These are phyloP conservation scores for Friedmanniomyces simplex DNA, from an alignment of 495 filamentous ascomycete genomes.

Conservation along the genomic window DNA sequence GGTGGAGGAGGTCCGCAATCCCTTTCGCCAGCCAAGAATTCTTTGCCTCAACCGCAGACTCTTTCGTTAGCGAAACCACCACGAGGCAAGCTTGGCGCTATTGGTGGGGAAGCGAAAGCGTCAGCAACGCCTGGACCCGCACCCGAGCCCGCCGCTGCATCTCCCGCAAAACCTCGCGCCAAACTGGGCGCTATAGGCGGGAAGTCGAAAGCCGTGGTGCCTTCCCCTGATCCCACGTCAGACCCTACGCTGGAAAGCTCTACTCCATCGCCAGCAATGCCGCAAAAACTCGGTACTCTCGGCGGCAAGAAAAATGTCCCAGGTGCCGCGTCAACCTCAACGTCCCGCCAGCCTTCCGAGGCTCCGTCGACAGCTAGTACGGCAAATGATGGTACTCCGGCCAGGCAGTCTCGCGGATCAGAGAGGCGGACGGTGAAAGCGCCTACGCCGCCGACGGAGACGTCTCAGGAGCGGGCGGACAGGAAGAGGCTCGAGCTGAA, in stretches of 20 bases:
- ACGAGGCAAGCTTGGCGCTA: slow-evolving; percentile 16
- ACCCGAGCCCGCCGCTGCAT: background rate
- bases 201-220: background rate
- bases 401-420: background rate
- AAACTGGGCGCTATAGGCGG: slow-evolving; percentile 2
- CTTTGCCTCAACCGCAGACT: background rate
- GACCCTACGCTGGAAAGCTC: background rate
- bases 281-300: slow-evolving; percentile 5
- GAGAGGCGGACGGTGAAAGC: slow-evolving; percentile 2
- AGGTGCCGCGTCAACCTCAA: background rate
- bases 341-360: background rate
- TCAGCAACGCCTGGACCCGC: background rate
- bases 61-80: background rate
- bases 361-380: background rate
- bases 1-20: background rate
- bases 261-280: slow-evolving; percentile 1
- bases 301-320: slow-evolving; percentile 5
- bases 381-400: background rate
- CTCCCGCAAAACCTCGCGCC: background rate
- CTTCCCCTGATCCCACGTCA: background rate
- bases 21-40: background rate
- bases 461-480: slow-evolving; percentile 30
- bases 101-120: slow-evolving; percentile 16
- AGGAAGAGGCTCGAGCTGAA: slow-evolving; percentile 31
- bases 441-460: slow-evolving; percentile 20